These are phyloP conservation scores for Austroboletus niveus DNA, from an alignment of 1,284 basidiomycete species.

Conservation along the genomic window DNA sequence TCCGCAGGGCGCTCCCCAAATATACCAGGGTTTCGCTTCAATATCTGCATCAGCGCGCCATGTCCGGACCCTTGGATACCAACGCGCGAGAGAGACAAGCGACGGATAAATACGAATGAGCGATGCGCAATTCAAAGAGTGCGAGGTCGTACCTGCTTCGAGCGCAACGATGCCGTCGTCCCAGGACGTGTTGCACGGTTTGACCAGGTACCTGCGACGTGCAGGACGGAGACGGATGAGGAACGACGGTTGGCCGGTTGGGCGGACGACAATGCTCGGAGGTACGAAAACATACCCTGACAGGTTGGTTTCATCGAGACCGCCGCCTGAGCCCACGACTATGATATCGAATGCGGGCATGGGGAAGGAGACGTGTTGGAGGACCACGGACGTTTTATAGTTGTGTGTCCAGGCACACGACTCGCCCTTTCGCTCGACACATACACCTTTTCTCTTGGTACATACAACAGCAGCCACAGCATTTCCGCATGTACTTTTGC, in stretches of 20 bases:
- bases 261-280: not conserved
- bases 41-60: slow-evolving; percentile 58
- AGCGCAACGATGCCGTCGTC: slow-evolving; percentile 66
- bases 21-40: slow-evolving; percentile 50
- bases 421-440: not conserved
- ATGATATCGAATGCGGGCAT: slow-evolving; percentile 65
- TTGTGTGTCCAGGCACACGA: not conserved
- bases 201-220: slow-evolving; percentile 63
- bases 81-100: not conserved
- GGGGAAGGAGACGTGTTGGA: not conserved
- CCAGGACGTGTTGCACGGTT: slow-evolving; percentile 57
- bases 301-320: slow-evolving; percentile 72
- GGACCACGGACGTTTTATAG: not conserved
- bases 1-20: slow-evolving; percentile 36
- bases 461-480: slow-evolving; percentile 4
- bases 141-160: slow-evolving; percentile 61
- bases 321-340: slow-evolving; percentile 75
- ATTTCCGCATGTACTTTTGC: slow-evolving; percentile 8
- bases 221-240: not conserved
- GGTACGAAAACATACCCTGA: slow-evolving; percentile 55
- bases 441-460: not conserved
- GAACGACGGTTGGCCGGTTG: not conserved
- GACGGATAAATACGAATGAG: not conserved
- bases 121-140: not conserved
- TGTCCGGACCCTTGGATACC: slow-evolving; percentile 59